Percentiles rank a stretch among this genome's conserved stretches.
Conservation (phyloP, 2,329 filamentous ascomycete genomes). For the Aspergillus ruber region DNA sequence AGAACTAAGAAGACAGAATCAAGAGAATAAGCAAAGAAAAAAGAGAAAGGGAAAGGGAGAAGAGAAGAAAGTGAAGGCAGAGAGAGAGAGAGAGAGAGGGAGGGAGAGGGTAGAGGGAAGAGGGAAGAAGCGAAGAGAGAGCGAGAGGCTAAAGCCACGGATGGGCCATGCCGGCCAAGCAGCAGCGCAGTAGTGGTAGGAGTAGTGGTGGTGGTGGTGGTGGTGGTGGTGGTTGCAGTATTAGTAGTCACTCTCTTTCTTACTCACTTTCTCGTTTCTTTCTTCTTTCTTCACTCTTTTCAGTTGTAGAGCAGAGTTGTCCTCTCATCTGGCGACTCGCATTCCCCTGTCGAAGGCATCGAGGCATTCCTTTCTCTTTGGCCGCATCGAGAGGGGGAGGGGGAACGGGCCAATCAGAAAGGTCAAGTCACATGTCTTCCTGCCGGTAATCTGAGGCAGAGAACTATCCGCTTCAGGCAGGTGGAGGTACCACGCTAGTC, state of each 20-base stretch:
- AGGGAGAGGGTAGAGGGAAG: slow-evolving; percentile 5
- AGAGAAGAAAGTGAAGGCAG: slow-evolving; percentile 7
- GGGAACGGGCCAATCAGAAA: neutral
- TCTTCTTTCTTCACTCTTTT: neutral
- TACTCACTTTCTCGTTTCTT: neutral
- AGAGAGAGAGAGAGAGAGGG: too few relatives aligned
- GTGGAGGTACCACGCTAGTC: neutral
- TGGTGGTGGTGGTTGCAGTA: slow-evolving; percentile 4
- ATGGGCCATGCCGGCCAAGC: slow-evolving; percentile 18
- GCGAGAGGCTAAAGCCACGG: slow-evolving; percentile 15
- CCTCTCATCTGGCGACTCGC: too few relatives aligned
- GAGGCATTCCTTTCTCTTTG: neutral
- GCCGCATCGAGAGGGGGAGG: neutral
- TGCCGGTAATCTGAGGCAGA: slow-evolving; percentile 9
- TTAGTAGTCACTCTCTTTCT: neutral
- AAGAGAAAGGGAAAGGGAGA: slow-evolving; percentile 2
- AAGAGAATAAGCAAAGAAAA: slow-evolving; percentile 6
- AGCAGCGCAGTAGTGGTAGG: slow-evolving; percentile 12
- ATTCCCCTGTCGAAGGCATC: too few relatives aligned
- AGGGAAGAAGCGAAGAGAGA: slow-evolving; percentile 4
- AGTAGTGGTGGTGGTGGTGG: slow-evolving; percentile 2
- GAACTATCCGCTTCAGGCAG: slow-evolving; percentile 6
- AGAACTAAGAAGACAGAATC: slow-evolving; percentile 8
- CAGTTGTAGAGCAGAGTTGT: neutral
- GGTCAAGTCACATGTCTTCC: neutral